Evolutionary conservation across 73 alveolate species (phyloP), one percentile per base, ranked within the genome.

Genomic region (Stentor roeselii): DNA sequence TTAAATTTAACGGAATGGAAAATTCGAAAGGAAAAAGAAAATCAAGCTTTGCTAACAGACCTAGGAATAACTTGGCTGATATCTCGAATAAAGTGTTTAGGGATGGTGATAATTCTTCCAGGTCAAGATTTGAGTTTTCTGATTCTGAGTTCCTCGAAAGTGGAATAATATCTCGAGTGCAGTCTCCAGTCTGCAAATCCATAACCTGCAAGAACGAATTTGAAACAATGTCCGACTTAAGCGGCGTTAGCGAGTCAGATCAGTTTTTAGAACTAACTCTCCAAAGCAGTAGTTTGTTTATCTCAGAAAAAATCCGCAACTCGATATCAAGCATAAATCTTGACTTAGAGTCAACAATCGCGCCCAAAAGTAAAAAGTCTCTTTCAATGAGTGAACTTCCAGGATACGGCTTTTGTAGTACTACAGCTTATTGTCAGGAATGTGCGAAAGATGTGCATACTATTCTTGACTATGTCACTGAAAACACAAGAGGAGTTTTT

Each of bases 1-100:
- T 50, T 50, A 50, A 11, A 50, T 50, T 50, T 50, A 50, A 50
- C 67, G 67, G 67, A 50, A 50, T 50, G 67, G 67, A 50, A 50
- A 50, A 50, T 21, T 50, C 6, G 6, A 11, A 11, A 11, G 6
- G 6, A 50, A 50, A 50, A 21, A 50, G 67, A 50, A 50, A 50
- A 50, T n/a, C 30, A 21, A 6, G 67, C 67, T 50, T 50, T 50
- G 6, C 67, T 50, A 50, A 50, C 6, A 50, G 30, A 50, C 30
- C 6, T 11, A 50, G 67, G 30, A 50, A 50, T n/a, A 21, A 6
- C 21, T 50, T 21, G 21, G 21, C 67, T 11, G 21, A 6, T 50
- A 50, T 50, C 21, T 21, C 67, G 6, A 6, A 50, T 11, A 50
- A 21, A 50, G 67, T 50, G 30, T 6, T 50, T 11, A 50, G 21